Evolutionary conservation across 2,329 filamentous ascomycete species (phyloP).

Genomic region (Phialocephala subalpina): DNA sequence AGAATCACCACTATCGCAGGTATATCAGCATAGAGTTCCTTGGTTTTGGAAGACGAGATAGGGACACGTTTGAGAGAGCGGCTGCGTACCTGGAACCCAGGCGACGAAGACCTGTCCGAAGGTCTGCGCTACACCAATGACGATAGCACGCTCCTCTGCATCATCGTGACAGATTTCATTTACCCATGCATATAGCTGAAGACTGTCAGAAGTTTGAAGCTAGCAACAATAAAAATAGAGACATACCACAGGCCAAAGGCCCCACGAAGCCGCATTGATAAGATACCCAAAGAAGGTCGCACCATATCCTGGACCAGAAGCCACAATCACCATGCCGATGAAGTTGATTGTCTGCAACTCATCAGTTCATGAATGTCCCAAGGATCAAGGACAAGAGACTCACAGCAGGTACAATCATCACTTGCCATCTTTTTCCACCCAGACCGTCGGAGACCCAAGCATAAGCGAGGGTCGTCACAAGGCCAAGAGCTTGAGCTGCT

Average conservation of each 20-base stretch:
- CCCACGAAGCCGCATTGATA: background rate
- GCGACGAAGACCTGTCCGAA: background rate
- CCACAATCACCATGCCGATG: background rate
- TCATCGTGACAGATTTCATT: background rate
- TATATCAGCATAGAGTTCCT: too few species aligned
- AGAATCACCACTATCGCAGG: background rate
- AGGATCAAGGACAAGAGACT: background rate
- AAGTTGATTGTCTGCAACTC: background rate
- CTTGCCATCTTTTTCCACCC: too few species aligned
- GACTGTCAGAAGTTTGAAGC: too few species aligned
- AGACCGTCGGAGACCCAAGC: background rate
- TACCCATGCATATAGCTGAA: background rate
- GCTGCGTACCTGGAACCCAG: background rate
- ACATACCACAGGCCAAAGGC: background rate
- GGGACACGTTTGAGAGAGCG: too few species aligned
- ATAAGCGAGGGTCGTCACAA: background rate
- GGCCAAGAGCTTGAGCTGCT: background rate
- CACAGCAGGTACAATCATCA: too few species aligned
- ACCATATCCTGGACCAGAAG: background rate
- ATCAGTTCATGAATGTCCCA: background rate
- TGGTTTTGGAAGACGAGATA: too few species aligned
- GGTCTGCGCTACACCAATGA: background rate
- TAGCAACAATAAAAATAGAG: too few species aligned
- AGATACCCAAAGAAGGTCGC: background rate
- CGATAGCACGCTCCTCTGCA: background rate